Percentiles rank a stretch among this genome's conserved stretches.
Conservation (phyloP, 2,329 filamentous ascomycete genomes). For the Colletotrichum sp. region DNA sequence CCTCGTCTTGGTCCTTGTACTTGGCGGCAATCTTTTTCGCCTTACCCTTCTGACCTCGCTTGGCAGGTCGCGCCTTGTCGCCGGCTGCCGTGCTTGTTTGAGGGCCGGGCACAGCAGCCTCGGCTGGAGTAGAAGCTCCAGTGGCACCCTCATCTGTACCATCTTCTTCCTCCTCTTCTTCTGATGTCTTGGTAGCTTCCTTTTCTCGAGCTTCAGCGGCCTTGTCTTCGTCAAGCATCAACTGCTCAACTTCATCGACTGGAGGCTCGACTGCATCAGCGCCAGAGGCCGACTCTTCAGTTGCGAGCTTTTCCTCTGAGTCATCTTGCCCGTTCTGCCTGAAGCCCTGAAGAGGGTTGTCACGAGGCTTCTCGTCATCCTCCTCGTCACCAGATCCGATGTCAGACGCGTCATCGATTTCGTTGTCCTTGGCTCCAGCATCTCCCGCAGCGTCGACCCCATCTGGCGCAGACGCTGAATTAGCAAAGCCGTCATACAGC, state of each 20-base stretch:
- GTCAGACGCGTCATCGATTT: constrained; percentile 36
- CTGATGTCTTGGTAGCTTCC: background rate
- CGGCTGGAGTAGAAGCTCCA: background rate
- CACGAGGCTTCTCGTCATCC: constrained; percentile 32
- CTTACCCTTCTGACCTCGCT: constrained; percentile 81
- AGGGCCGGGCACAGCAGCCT: constrained; percentile 16
- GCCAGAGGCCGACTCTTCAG: constrained; percentile 21
- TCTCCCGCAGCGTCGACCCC: background rate
- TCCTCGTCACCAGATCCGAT: constrained; percentile 38
- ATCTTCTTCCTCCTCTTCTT: constrained; percentile 25
- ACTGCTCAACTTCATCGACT: constrained; percentile 9
- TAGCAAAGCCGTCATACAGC: constrained; percentile 24
- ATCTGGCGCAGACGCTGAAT: constrained; percentile 27
- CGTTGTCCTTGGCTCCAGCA: constrained; percentile 31
- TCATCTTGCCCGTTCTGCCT: constrained; percentile 29
- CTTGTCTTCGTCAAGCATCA: constrained; percentile 23
- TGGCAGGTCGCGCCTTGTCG: constrained; percentile 54
- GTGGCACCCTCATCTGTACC: constrained; percentile 1
- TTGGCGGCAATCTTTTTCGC: constrained; percentile 87
- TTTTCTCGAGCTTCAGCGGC: constrained; percentile 17
- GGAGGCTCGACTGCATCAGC: constrained; percentile 13
- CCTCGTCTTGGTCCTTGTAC: constrained; percentile 94
- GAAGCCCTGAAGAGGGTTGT: constrained; percentile 42
- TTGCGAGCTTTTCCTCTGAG: constrained; percentile 26
- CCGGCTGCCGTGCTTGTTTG: constrained; percentile 30